Evolutionary conservation across 192 early-diverging fungal species (phyloP).

Genomic region (Coemansia guatemalensis): DNA sequence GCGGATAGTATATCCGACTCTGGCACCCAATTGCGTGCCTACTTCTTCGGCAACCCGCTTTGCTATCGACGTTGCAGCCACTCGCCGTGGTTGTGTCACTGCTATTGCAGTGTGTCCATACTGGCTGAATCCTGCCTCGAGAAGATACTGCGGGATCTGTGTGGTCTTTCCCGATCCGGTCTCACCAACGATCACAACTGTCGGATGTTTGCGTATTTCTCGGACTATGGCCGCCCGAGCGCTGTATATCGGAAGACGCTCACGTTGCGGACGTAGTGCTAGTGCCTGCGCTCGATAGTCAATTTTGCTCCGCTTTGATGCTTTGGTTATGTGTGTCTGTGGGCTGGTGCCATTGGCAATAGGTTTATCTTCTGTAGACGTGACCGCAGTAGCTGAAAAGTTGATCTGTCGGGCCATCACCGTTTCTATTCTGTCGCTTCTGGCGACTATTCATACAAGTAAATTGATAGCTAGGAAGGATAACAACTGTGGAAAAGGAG

Average conservation of each 20-base stretch:
- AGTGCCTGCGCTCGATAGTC: constrained; percentile 29
- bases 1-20: constrained; percentile 94
- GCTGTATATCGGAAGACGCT: constrained; percentile 55
- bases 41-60: constrained; percentile 78
- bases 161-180: constrained; percentile 83
- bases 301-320: background rate
- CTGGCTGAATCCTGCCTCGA: constrained; percentile 63
- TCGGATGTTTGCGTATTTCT: constrained; percentile 25
- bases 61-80: constrained; percentile 81
- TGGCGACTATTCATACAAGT: no score
- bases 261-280: constrained; percentile 32
- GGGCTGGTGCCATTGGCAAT: background rate
- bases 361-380: background rate
- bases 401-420: constrained; percentile 8
- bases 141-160: constrained; percentile 93
- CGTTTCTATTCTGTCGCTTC: background rate
- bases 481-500: no score
- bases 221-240: constrained; percentile 40
- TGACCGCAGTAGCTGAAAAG: constrained; percentile 1
- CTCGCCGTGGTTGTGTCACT: constrained; percentile 81
- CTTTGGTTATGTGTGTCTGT: constrained; percentile 6
- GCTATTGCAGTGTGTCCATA: constrained; percentile 65
- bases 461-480: no score
- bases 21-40: constrained; percentile 64
- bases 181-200: constrained; percentile 76